Evolutionary conservation across 75 land plant species (phyloP).

Genomic region (Gnetum montanum): DNA sequence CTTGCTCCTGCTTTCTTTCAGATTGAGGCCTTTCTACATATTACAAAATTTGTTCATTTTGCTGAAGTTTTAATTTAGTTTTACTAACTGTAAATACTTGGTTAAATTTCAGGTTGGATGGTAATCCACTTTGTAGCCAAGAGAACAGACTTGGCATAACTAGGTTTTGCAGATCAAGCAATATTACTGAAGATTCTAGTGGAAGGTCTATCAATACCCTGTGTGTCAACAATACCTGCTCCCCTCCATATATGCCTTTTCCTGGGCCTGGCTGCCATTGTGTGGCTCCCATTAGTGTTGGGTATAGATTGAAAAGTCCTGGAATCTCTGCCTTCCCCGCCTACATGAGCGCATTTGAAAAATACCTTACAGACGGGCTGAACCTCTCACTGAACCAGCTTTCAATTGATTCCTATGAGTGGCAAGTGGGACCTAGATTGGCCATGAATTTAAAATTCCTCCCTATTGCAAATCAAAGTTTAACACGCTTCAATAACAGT

Average conservation of each 20-base stretch:
- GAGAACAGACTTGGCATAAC: constrained; percentile 6
- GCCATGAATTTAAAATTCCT: constrained; percentile 58
- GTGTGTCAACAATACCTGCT: constrained; percentile 26
- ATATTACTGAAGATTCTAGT: background rate
- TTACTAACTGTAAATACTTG: background rate
- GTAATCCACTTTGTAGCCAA: constrained; percentile 38
- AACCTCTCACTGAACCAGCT: constrained; percentile 34
- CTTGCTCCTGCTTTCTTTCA: background rate
- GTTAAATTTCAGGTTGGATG: constrained; percentile 22
- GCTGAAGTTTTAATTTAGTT: background rate
- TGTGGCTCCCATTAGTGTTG: constrained; percentile 56
- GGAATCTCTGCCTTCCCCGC: constrained; percentile 56
- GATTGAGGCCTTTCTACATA: background rate
- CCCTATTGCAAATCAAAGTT: constrained; percentile 17
- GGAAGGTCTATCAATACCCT: background rate
- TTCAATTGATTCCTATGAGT: constrained; percentile 31
- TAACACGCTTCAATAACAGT: constrained; percentile 27
- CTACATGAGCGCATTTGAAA: constrained; percentile 21
- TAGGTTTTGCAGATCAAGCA: constrained; percentile 23
- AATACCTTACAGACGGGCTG: constrained; percentile 31
- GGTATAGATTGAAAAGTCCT: constrained; percentile 75
- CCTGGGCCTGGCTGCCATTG: constrained; percentile 48
- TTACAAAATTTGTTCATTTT: background rate
- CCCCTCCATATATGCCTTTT: constrained; percentile 22
- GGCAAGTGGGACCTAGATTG: constrained; percentile 80